Percentiles rank a stretch among this genome's conserved stretches.
Conservation (phyloP, 257 asterid species). For the Salvia hispanica region DNA sequence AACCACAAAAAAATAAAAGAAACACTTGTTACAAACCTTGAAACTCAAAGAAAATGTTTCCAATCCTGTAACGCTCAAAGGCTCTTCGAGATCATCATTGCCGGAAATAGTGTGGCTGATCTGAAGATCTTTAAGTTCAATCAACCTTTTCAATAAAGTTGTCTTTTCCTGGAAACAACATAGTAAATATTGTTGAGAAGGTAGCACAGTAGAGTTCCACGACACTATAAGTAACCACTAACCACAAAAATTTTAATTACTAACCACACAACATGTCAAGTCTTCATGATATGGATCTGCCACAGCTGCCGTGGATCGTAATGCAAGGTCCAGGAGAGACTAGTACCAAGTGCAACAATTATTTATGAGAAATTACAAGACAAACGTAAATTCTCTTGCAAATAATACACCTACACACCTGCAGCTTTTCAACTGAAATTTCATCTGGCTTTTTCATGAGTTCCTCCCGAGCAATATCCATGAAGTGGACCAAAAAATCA, state of each 20-base stretch:
- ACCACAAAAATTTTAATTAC: slow-evolving; percentile 37
- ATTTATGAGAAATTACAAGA: slow-evolving; percentile 20
- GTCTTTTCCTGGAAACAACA: slow-evolving; percentile 66
- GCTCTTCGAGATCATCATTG: slow-evolving; percentile 72
- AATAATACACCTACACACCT: slow-evolving; percentile 52
- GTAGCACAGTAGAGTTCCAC: slow-evolving; percentile 29
- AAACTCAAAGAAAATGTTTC: slow-evolving; percentile 93
- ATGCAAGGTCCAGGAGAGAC: slow-evolving; percentile 98
- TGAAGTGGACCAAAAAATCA: slow-evolving; percentile 94
- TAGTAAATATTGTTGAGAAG: slow-evolving; percentile 28
- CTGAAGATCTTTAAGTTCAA: slow-evolving; percentile 82
- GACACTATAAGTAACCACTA: slow-evolving; percentile 18
- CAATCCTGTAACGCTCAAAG: slow-evolving; percentile 85
- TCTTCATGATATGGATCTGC: slow-evolving; percentile 98
- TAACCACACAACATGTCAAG: slow-evolving; percentile 90
- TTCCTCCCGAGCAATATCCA: slow-evolving; percentile 97
- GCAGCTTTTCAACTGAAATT: slow-evolving; percentile 88
- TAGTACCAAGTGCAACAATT: slow-evolving; percentile 17
- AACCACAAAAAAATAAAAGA: slow-evolving; percentile 24
- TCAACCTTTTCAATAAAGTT: slow-evolving; percentile 85
- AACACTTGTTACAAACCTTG: slow-evolving; percentile 54
- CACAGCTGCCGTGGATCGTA: slow-evolving; percentile 93
- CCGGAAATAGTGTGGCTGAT: slow-evolving; percentile 57
- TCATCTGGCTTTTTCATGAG: slow-evolving; percentile 90
- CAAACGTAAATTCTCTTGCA: slow-evolving; percentile 9